These are phyloP conservation scores for Candida alai DNA, from an alignment of 805 yeast genomes.

Conservation along the genomic window DNA sequence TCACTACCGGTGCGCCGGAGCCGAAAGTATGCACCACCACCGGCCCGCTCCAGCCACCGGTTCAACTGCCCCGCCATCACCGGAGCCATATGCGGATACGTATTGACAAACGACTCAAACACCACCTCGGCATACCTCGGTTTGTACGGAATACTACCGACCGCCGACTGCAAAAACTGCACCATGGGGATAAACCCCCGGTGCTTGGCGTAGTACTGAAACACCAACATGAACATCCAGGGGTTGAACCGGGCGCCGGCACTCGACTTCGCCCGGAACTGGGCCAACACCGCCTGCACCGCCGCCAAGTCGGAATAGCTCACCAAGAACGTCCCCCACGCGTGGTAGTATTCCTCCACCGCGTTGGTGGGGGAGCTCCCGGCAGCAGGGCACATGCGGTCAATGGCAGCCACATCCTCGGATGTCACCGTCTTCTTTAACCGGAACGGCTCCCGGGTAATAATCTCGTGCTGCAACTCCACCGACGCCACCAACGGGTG, in stretches of 20 bases:
- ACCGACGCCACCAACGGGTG: conserved; percentile 23
- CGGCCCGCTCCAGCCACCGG: conserved; percentile 12
- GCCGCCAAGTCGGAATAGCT: conserved; percentile 24
- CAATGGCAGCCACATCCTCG: conserved; percentile 22
- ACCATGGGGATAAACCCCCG: conserved; percentile 27
- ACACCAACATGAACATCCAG: conserved; percentile 20
- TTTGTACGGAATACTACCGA: conserved; percentile 17
- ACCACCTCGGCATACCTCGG: conserved; percentile 17
- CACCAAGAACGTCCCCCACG: conserved; percentile 25
- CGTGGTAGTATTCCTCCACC: conserved; percentile 24
- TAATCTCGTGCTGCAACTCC: conserved; percentile 18
- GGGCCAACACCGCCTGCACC: conserved; percentile 18
- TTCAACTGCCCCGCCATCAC: conserved; percentile 8
- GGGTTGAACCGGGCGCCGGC: conserved; percentile 2
- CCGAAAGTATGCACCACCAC: conserved; percentile 9
- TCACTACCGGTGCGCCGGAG: conserved; percentile 15
- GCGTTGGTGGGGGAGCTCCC: conserved; percentile 12
- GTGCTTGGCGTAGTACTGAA: conserved; percentile 22
- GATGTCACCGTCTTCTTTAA: conserved; percentile 22
- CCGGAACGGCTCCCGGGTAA: conserved; percentile 19
- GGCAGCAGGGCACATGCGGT: conserved; percentile 13
- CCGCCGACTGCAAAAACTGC: conserved; percentile 18
- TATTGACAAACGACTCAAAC: conserved; percentile 28
- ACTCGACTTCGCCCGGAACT: conserved; percentile 1
- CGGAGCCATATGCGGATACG: conserved; percentile 30